These are phyloP conservation scores for Colletotrichum spinosum DNA, from an alignment of 2,329 filamentous ascomycete genomes.

Conservation along the genomic window DNA sequence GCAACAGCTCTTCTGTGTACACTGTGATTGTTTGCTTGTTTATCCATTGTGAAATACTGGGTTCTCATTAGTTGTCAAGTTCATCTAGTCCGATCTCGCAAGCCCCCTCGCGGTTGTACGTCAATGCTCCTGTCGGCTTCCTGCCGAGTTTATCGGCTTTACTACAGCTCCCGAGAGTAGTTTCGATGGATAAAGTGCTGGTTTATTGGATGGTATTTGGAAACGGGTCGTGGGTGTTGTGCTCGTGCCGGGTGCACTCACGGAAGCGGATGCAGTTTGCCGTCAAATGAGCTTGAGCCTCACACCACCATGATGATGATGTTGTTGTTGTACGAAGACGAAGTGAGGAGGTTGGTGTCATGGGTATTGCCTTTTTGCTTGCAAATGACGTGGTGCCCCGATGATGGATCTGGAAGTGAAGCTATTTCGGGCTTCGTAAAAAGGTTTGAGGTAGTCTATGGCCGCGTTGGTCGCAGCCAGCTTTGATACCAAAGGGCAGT, in stretches of 20 bases:
- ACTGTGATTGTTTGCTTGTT: too few relatives aligned
- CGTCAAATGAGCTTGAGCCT: slow-evolving; percentile 11
- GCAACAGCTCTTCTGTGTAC: background rate
- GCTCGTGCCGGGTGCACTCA: background rate
- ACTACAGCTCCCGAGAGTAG: slow-evolving; percentile 3
- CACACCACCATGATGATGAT: background rate
- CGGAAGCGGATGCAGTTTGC: background rate
- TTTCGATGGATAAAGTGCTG: background rate
- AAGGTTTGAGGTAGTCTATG: too few relatives aligned
- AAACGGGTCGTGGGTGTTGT: background rate
- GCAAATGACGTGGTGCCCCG: too few relatives aligned
- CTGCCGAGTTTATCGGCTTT: slow-evolving; percentile 2
- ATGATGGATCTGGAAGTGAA: too few relatives aligned
- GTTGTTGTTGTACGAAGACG: background rate
- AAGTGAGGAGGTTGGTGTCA: background rate
- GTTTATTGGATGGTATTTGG: background rate
- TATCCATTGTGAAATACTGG: too few relatives aligned
- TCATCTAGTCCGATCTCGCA: slow-evolving; percentile 12
- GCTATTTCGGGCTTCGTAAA: too few relatives aligned
- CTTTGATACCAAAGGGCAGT: too few relatives aligned
- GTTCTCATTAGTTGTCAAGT: background rate
- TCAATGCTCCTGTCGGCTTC: slow-evolving; percentile 6
- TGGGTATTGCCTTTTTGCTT: too few relatives aligned
- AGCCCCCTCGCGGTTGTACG: too few relatives aligned
- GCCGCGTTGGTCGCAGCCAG: too few relatives aligned